A percentile compares a stretch with the other conserved stretches of the same genome.
Conservation (phyloP, 2,329 filamentous ascomycete species). For the Ilyonectria mors-panacis region DNA sequence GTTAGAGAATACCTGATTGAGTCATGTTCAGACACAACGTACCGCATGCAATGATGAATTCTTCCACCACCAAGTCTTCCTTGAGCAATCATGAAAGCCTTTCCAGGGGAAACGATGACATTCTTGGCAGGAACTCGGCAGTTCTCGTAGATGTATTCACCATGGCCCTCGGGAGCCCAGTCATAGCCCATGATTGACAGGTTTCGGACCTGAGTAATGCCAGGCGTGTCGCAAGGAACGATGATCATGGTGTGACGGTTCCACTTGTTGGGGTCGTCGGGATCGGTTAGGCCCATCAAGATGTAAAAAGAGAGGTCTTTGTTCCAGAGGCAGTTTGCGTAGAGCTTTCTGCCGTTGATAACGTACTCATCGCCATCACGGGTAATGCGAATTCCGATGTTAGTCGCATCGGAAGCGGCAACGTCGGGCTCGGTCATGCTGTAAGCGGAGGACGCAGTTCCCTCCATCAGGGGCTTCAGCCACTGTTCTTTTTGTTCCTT, state of each 20-base stretch:
- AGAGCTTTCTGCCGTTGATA: constrained; percentile 95
- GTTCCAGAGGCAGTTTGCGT: constrained; percentile 92
- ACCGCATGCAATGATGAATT: constrained; percentile 33
- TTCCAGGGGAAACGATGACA: constrained; percentile 24
- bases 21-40: background rate
- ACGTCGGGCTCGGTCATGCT: constrained; percentile 90
- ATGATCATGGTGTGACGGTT: constrained; percentile 91
- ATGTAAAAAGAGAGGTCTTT: constrained; percentile 90
- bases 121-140: constrained; percentile 78
- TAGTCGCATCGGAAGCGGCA: constrained; percentile 87
- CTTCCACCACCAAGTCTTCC: constrained; percentile 26
- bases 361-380: constrained; percentile 87
- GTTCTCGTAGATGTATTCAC: constrained; percentile 87
- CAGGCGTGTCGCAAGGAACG: constrained; percentile 81
- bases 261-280: constrained; percentile 80
- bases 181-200: constrained; percentile 91
- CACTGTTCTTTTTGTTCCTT: constrained; percentile 85
- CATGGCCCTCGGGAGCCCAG: constrained; percentile 93
- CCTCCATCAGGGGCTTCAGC: constrained; percentile 83
- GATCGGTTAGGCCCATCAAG: constrained; percentile 90
- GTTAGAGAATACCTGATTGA: constrained; percentile 53
- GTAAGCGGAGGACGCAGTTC: constrained; percentile 86
- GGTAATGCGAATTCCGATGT: constrained; percentile 84
- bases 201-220: constrained; percentile 89
- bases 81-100: constrained; percentile 29